These are phyloP conservation scores for Oropetium thomaeum DNA, from an alignment of 176 grass and related monocot genomes.

Conservation along the genomic window DNA sequence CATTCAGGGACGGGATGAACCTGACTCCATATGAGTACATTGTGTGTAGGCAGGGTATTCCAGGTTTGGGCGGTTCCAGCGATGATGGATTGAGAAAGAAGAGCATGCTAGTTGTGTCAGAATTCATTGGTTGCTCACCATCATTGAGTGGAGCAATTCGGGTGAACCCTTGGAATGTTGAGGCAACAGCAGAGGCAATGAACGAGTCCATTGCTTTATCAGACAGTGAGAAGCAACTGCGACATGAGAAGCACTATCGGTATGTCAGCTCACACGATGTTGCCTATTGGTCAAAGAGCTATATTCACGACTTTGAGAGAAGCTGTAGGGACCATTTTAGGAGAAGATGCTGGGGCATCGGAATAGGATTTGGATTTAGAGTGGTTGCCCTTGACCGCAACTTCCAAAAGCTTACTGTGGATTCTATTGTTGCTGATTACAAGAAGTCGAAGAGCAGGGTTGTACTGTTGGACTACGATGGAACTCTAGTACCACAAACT, in stretches of 20 bases:
- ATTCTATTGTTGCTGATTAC: conserved; percentile 53
- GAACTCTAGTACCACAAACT: conserved; percentile 48
- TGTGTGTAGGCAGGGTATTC: conserved; percentile 55
- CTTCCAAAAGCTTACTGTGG: conserved; percentile 48
- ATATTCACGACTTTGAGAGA: conserved; percentile 44
- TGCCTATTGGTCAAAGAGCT: conserved; percentile 52
- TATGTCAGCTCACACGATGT: conserved; percentile 46
- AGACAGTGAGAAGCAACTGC: conserved; percentile 45
- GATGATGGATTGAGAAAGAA: conserved; percentile 1
- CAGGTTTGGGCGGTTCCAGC: conserved; percentile 22
- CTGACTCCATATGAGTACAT: conserved; percentile 69
- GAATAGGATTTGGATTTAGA: conserved; percentile 54
- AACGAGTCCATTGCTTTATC: conserved; percentile 47
- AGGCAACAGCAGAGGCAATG: conserved; percentile 48
- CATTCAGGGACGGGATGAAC: conserved; percentile 57
- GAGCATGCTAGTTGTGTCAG: conserved; percentile 48
- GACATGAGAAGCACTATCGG: conserved; percentile 50
- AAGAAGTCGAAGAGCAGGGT: conserved; percentile 52
- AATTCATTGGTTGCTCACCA: conserved; percentile 57
- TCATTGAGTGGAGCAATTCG: conserved; percentile 49
- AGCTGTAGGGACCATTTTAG: conserved; percentile 52
- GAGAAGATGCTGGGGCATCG: conserved; percentile 51
- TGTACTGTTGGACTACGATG: conserved; percentile 50
- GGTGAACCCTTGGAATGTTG: conserved; percentile 46
- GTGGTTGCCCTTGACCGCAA: conserved; percentile 53